phyloP scores from a whole-genome alignment of 176 grass and related monocot species.

The Hsuehochloa calcarea region DNA sequence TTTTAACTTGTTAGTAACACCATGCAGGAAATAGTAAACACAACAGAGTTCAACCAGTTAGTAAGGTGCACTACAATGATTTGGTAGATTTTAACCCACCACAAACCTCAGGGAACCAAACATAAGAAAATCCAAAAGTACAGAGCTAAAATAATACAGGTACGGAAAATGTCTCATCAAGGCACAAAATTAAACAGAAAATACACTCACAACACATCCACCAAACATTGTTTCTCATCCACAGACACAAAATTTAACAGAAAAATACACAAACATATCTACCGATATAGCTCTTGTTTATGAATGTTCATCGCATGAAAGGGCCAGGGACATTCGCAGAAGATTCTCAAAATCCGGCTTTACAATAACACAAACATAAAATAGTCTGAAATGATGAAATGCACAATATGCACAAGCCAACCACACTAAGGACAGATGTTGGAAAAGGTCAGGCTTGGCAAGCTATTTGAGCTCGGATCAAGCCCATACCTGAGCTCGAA shows the following conservation, averaged over 20 bases:
- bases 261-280: not conserved
- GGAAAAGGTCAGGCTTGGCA: not conserved
- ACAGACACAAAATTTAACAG: not conserved
- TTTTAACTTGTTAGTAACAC: not conserved
- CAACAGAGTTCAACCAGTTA: not conserved
- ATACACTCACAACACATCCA: not conserved
- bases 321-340: not conserved
- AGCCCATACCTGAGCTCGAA: not conserved
- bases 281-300: not conserved
- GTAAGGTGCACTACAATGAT: not conserved
- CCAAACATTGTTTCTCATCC: not conserved
- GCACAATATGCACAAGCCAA: not conserved
- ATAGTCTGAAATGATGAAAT: not conserved
- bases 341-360: not conserved
- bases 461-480: not conserved
- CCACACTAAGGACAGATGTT: not conserved
- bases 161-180: not conserved
- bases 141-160: not conserved
- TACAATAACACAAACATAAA: not conserved
- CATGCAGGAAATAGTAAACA: not conserved
- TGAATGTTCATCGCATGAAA: not conserved
- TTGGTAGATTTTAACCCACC: not conserved
- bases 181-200: not conserved
- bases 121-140: not conserved
- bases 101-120: not conserved